Conservation (phyloP, 805 yeast genomes). For the Myxozyma geophila region DNA sequence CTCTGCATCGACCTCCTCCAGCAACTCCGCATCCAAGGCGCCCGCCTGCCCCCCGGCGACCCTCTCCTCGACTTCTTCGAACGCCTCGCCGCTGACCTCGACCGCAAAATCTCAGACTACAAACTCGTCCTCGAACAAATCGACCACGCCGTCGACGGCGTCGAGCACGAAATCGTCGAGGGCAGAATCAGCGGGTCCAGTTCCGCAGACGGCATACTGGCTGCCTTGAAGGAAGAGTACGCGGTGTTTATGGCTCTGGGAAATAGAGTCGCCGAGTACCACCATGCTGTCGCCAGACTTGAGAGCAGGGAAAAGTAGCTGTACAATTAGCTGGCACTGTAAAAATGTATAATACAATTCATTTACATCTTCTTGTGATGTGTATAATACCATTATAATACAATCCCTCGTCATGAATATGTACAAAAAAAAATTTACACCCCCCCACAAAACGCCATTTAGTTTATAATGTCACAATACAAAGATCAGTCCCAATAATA, state of each 20-base stretch:
- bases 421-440: neutral
- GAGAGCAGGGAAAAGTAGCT: slow-evolving; percentile 32
- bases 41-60: slow-evolving; percentile 48
- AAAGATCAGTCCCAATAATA: slow-evolving; percentile 33
- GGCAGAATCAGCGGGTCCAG: slow-evolving; percentile 13
- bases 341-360: neutral
- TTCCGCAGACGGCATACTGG: slow-evolving; percentile 37
- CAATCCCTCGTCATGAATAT: neutral
- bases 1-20: slow-evolving; percentile 30
- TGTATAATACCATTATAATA: neutral
- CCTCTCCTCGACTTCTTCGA: slow-evolving; percentile 57
- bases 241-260: slow-evolving; percentile 72
- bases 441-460: slow-evolving; percentile 4
- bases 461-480: neutral
- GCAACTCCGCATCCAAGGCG: slow-evolving; percentile 34
- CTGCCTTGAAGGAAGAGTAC: slow-evolving; percentile 59
- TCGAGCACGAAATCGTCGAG: slow-evolving; percentile 40
- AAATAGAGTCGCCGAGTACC: slow-evolving; percentile 72
- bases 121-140: slow-evolving; percentile 54
- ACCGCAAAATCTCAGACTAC: slow-evolving; percentile 55
- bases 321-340: neutral
- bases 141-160: slow-evolving; percentile 57
- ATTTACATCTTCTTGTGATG: neutral
- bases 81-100: slow-evolving; percentile 50
- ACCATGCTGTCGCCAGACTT: slow-evolving; percentile 51